Percentiles rank a stretch among this genome's conserved stretches.
Evolutionary conservation across 2,329 filamentous ascomycete genomes (phyloP).

Genomic region (Colletotrichum tropicicola): DNA sequence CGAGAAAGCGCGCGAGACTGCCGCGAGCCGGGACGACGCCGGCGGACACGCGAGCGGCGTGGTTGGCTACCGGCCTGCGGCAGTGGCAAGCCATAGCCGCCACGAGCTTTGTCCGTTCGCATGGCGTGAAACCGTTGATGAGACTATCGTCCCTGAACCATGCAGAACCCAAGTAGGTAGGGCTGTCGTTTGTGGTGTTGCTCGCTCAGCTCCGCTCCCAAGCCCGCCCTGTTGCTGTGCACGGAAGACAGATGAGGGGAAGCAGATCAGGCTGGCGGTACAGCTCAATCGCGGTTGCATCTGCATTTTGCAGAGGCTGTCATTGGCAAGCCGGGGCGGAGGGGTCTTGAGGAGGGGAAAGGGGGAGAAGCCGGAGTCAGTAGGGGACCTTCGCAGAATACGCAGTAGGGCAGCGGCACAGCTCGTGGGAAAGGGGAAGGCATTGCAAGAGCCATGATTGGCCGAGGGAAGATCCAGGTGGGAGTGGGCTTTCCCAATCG

Average conservation of each 20-base stretch:
- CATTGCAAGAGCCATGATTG: background rate
- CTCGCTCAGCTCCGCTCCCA: background rate
- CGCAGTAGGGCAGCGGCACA: background rate
- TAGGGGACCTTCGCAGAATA: background rate
- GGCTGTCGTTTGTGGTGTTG: background rate
- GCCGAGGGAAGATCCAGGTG: background rate
- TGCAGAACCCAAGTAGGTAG: background rate
- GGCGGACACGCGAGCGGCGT: background rate
- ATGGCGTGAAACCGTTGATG: constrained; percentile 15
- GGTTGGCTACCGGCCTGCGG: constrained; percentile 7
- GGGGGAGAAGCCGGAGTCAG: background rate
- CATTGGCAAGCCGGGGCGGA: too few relatives aligned
- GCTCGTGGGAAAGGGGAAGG: background rate
- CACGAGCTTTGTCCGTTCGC: constrained; percentile 14
- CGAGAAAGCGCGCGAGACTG: background rate
- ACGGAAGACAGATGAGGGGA: background rate
- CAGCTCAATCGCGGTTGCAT: too few relatives aligned
- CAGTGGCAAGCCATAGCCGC: constrained; percentile 17
- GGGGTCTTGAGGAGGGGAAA: too few relatives aligned
- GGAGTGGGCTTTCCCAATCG: background rate
- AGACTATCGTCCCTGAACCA: constrained; percentile 13
- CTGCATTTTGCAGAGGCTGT: too few relatives aligned
- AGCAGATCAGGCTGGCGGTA: too few relatives aligned
- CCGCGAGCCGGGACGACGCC: background rate
- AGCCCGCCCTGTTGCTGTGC: background rate